Evolutionary conservation across 768 basidiomycete genomes (phyloP), one percentile per base, ranked within the genome.

Genomic region (Suillus brevipes): DNA sequence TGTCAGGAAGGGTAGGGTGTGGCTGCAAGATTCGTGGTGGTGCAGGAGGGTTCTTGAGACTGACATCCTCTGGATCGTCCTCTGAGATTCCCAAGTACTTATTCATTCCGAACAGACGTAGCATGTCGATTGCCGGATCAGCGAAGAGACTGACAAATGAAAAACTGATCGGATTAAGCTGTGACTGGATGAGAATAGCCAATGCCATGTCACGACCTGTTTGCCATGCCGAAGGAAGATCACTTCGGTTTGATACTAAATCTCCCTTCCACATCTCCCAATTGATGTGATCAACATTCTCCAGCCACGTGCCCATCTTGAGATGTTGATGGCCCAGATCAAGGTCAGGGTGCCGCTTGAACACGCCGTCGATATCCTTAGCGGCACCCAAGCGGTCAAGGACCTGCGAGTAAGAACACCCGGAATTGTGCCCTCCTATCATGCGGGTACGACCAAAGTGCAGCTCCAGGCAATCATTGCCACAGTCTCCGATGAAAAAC

Each of bases 381-480:
- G 28, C 28, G 28, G 28, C 28, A 28, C 28, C 28, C 28, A 28
- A 28, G 28, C 28, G 28, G 28, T 28, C 28, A 28, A 28, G 28
- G 28, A 28, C 28, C 28, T 28, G 28, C 28, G 28, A 12, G 16
- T 58, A 64, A 71, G 60, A 52, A 71, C 66, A 40, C 69, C 68
- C 18, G 69, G 72, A 66, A 36, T 64, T 55, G 36, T 70, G 68
- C 0, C 68, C 64, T 2, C 68, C 68, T 14, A 66, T 69, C 74
- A 74, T 75, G 1, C 71, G 64, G 18, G 69, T 49, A 0, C 68
- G 62, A 0, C 72, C 73, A 65, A 78, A 78, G 0, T 74, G 50
- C 14, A 67, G 43, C 62, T 78, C 76, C 2, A 78, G n/a, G 10
- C 9, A 67, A 63, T 79, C 74, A 56, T 73, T 69, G 10, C 78